A percentile compares a stretch with the other conserved stretches of the same genome.
Conservation (phyloP, 495 filamentous ascomycete species). For the Penicillium silybi region DNA sequence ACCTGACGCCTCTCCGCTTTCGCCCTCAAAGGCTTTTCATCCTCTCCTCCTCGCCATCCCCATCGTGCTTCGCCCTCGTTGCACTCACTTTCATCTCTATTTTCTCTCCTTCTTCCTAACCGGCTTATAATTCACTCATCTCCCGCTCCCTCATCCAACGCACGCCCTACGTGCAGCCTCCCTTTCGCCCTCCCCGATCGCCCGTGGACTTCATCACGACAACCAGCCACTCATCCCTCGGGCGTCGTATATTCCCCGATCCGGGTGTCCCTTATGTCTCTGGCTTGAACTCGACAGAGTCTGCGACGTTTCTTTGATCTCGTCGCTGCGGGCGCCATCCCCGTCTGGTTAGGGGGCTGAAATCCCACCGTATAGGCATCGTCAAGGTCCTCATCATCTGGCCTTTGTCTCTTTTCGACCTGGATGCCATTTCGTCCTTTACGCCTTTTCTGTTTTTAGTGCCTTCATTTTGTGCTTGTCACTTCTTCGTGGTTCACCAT, state of each 20-base stretch:
- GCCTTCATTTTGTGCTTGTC: background rate
- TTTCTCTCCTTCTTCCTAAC: background rate
- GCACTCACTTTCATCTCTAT: background rate
- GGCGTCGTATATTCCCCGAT: constrained; percentile 2
- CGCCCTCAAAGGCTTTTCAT: constrained; percentile 29
- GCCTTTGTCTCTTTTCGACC: constrained; percentile 4
- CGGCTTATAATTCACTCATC: background rate
- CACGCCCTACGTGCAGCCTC: background rate
- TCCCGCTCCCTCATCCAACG: background rate
- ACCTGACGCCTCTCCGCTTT: constrained; percentile 36
- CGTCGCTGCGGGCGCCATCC: constrained; percentile 13
- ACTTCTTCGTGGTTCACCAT: constrained; percentile 52
- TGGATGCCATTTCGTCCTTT: constrained; percentile 12
- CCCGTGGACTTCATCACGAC: constrained; percentile 6
- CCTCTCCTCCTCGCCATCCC: constrained; percentile 14
- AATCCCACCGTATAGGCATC: constrained; percentile 11
- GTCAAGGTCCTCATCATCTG: constrained; percentile 22
- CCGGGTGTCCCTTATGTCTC: constrained; percentile 18
- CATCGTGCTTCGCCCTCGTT: background rate
- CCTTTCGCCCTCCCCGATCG: constrained; percentile 10
- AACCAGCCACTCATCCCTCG: background rate
- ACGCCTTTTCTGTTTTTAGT: constrained; percentile 5
- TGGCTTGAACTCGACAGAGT: constrained; percentile 9
- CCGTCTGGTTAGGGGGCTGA: constrained; percentile 20
- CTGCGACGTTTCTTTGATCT: constrained; percentile 10